Percentiles rank a stretch among this genome's conserved stretches.
These are phyloP conservation scores for Stemphylium lycopersici DNA, from an alignment of 2,329 filamentous ascomycete genomes.

Conservation along the genomic window DNA sequence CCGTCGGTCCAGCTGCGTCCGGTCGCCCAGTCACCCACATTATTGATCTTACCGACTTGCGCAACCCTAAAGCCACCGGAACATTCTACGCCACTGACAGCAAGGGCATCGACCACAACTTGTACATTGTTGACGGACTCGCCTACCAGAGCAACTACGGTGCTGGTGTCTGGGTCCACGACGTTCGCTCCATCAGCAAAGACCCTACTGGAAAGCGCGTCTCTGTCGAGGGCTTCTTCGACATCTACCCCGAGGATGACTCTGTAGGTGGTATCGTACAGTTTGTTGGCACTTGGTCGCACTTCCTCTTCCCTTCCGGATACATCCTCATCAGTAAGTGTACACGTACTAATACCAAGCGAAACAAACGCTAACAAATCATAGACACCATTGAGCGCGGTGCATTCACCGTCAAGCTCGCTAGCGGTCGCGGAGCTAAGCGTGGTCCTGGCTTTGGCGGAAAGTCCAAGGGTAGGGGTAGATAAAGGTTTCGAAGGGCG, in stretches of 20 bases:
- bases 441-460: conserved; percentile 28
- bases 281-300: conserved; percentile 53
- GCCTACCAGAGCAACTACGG: conserved; percentile 53
- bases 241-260: conserved; percentile 52
- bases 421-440: conserved; percentile 28
- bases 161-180: conserved; percentile 48
- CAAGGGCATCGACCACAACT: conserved; percentile 53
- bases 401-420: conserved; percentile 45
- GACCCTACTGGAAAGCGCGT: conserved; percentile 48
- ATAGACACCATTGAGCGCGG: conserved; percentile 47
- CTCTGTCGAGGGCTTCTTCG: conserved; percentile 51
- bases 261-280: conserved; percentile 42
- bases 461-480: conserved; percentile 18
- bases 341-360: neutral
- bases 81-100: conserved; percentile 48
- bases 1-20: conserved; percentile 37
- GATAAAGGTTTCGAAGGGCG: neutral
- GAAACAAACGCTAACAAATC: neutral
- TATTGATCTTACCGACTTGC: conserved; percentile 42
- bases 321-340: conserved; percentile 40
- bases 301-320: conserved; percentile 45
- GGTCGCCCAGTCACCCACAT: conserved; percentile 45
- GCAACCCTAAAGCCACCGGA: conserved; percentile 49
- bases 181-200: conserved; percentile 47
- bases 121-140: conserved; percentile 51